These are phyloP conservation scores for Didymella exigua DNA, from an alignment of 2,329 filamentous ascomycete genomes.

Conservation along the genomic window DNA sequence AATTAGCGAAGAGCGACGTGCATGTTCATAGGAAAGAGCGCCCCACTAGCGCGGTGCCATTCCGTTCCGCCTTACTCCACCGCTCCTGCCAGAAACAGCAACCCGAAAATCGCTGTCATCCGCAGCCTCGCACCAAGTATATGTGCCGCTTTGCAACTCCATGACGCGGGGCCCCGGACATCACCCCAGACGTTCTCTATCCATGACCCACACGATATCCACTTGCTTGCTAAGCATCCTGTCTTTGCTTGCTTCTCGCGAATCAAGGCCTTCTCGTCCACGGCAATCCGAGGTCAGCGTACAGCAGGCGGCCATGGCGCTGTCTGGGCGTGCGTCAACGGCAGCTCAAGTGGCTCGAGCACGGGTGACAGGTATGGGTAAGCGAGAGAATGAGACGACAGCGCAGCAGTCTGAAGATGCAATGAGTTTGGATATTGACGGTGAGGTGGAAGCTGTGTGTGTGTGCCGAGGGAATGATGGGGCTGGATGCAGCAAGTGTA, in stretches of 20 bases:
- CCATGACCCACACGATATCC: slow-evolving; percentile 1
- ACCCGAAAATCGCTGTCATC: slow-evolving; percentile 1
- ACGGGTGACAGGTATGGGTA: background rate
- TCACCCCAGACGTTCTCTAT: slow-evolving; percentile 6
- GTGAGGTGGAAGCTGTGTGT: background rate
- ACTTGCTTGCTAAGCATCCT: slow-evolving; percentile 15
- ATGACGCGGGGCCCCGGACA: slow-evolving; percentile 15
- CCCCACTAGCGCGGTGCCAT: background rate
- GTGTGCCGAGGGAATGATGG: background rate
- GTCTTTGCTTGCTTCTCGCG: slow-evolving; percentile 6
- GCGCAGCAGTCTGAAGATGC: background rate
- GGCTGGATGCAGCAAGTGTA: background rate
- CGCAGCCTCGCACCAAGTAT: background rate
- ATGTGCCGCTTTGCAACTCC: slow-evolving; percentile 1
- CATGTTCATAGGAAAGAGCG: background rate
- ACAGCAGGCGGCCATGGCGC: background rate
- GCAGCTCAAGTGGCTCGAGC: slow-evolving; percentile 8
- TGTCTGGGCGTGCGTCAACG: slow-evolving; percentile 16
- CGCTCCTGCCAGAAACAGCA: slow-evolving; percentile 5
- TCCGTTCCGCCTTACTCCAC: background rate
- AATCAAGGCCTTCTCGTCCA: background rate
- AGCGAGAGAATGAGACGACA: background rate
- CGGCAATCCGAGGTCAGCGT: background rate
- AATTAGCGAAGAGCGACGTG: too few species aligned
- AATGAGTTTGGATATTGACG: background rate